These are phyloP conservation scores for Trichoderma afroharzianum DNA, from an alignment of 2,329 filamentous ascomycete genomes.

Conservation along the genomic window DNA sequence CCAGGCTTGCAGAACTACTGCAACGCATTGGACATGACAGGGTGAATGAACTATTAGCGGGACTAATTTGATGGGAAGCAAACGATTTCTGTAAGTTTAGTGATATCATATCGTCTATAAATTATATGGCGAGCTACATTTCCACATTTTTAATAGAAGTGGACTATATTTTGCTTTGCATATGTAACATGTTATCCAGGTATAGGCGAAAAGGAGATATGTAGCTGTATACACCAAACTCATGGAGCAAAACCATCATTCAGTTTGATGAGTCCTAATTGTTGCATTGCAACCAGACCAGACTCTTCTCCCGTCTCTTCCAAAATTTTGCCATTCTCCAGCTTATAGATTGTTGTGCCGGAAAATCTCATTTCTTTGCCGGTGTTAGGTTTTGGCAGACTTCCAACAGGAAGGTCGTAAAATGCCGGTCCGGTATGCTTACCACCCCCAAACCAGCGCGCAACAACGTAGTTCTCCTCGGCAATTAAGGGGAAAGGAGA, in stretches of 20 bases:
- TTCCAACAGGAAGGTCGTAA: slow-evolving; percentile 17
- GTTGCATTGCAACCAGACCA: slow-evolving; percentile 8
- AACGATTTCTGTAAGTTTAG: neutral
- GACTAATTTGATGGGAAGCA: neutral
- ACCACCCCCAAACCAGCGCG: slow-evolving; percentile 20
- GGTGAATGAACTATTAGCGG: neutral
- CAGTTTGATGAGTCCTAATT: neutral
- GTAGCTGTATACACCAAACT: neutral
- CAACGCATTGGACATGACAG: neutral
- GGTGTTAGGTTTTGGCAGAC: slow-evolving; percentile 8
- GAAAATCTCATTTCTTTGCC: slow-evolving; percentile 20
- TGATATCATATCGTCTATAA: neutral
- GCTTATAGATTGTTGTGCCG: slow-evolving; percentile 19
- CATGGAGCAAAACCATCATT: slow-evolving; percentile 3
- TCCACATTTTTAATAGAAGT: neutral
- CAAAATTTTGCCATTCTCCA: slow-evolving; percentile 19
- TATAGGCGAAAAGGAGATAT: neutral
- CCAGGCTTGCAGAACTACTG: neutral
- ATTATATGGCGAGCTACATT: neutral
- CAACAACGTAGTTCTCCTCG: slow-evolving; percentile 16
- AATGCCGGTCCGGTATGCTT: slow-evolving; percentile 21
- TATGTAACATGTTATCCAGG: neutral
- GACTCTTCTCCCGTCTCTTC: slow-evolving; percentile 18
- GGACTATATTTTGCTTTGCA: neutral
- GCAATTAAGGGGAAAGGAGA: slow-evolving; percentile 14